Evolutionary conservation across 176 grass and related monocot genomes (phyloP), one percentile per base, ranked within the genome.

Genomic region (Alloteropsis semialata): DNA sequence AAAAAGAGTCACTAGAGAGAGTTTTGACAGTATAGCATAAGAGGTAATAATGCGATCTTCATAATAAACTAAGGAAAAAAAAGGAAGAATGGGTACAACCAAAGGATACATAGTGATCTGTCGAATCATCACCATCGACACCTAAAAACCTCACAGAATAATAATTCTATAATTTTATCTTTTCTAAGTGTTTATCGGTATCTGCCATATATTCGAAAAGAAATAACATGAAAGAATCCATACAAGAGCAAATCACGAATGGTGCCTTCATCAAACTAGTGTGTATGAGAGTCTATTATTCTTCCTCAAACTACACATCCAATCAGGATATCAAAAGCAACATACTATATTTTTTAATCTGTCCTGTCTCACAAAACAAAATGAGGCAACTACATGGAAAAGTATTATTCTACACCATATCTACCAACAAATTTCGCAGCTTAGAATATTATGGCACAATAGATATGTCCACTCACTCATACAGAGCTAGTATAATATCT

Each of bases 41-140:
- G 42, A 74, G 22, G 19, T 18, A 43, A 66, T 38, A 29, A 13
- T 43, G 8, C 2, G 0, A 63, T 78, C 55, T 62, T 63, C 39
- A 44, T 78, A 79, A 78, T 79, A 79, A 65, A 65, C 12, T 50
- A 64, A 38, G 43, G 66, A 66, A 34, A 79, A 66, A 34, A 78
- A 51, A 10, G 0, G 3, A 51, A 79, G 2, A 34, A 48, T 65
- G 24, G 3, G 11, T 48, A 77, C 10, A 50, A 78, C 49, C 41
- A 65, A 65, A 79, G 41, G 27, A 65, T 16, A 81, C 14, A 24
- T 6, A 0, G 36, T 10, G 25, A 38, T 5, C 54, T 69, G 4
- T 39, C 42, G 33, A 81, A 58, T 42, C n/a, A 21, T 38, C 41
- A 56, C 29, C n/a, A 21, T 38, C 41, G 42, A 51, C 39, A 78